phyloP scores from a whole-genome alignment of 768 basidiomycete genomes.

The Lepiota subincarnata region DNA sequence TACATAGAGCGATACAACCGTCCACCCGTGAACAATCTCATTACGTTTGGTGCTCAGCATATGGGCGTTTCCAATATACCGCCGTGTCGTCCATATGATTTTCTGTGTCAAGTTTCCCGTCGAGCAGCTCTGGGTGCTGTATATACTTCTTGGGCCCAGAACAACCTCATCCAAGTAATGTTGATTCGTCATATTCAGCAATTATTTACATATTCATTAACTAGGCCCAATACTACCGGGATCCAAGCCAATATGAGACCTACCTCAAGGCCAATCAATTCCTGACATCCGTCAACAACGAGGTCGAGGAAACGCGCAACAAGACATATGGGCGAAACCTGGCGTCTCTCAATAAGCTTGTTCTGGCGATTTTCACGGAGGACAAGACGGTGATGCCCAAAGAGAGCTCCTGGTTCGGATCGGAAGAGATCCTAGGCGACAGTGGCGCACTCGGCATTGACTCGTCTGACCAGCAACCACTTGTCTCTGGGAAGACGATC shows the following conservation, averaged over 20 bases:
- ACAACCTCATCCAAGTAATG: slow-evolving; percentile 66
- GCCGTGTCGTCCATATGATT: slow-evolving; percentile 55
- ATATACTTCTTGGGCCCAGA: slow-evolving; percentile 74
- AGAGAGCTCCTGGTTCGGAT: slow-evolving; percentile 85
- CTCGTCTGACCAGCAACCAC: not conserved
- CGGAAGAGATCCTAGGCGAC: slow-evolving; percentile 46
- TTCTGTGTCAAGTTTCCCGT: slow-evolving; percentile 66
- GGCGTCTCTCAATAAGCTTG: slow-evolving; percentile 55
- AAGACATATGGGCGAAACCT: slow-evolving; percentile 57
- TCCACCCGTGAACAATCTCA: slow-evolving; percentile 74
- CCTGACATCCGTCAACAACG: slow-evolving; percentile 77
- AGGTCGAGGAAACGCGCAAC: slow-evolving; percentile 51
- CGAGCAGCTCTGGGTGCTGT: slow-evolving; percentile 58
- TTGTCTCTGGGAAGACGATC: slow-evolving; percentile 24
- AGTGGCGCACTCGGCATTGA: not conserved
- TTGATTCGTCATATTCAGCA: not conserved
- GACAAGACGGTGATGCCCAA: slow-evolving; percentile 81
- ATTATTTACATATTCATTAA: not conserved
- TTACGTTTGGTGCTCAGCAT: slow-evolving; percentile 86
- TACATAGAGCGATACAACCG: slow-evolving; percentile 73
- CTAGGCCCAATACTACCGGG: slow-evolving; percentile 86
- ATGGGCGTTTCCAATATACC: slow-evolving; percentile 84
- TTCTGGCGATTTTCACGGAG: slow-evolving; percentile 69
- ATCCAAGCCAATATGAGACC: slow-evolving; percentile 51
- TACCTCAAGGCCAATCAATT: slow-evolving; percentile 66